Evolutionary conservation across 2,329 filamentous ascomycete genomes (phyloP), one percentile per base, ranked within the genome.

Genomic region (Fusarium concolor): DNA sequence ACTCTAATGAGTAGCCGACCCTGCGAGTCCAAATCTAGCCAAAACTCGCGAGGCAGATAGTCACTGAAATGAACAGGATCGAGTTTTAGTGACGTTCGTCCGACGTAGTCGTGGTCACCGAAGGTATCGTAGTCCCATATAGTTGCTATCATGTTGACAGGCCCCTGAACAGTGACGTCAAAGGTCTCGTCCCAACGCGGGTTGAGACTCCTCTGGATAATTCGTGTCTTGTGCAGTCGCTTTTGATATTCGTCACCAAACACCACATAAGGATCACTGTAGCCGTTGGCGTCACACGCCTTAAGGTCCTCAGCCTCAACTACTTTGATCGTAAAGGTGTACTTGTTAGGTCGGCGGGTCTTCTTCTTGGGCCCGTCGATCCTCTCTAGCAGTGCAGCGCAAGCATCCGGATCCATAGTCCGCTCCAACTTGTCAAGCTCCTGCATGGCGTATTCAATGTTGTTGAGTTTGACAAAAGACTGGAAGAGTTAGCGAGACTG

Each of bases 71-170:
- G 94, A 38, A 93, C 87, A n/a, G 96, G 96, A 74, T 99, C 96
- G n/a, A 99, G 85, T 80, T 99, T 99, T 68, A 99, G 85, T 20
- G 94, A 97, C n/a, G 96, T 98, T 65, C 96, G 89, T 26, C 96
- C 96, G 35, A 98, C 93, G 77, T 97, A 98, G 76, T 99, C 96
- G 76, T 99, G 96, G 76, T 98, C 96, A 54, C 96, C 96, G 73
- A 99, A 90, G 15, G 93, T 94, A 81, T 99, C 96, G 85, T 96
- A 97, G 80, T 99, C 96, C 96, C 96, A 99, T 41, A 98, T 92
- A 1, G 96, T 99, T 31, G 95, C 94, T 75, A 98, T 96, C 70
- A 99, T 89, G 73, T 98, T 97, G 59, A 99, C 86, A 12, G 96
- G 89, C 0, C 94, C 93, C 67, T 92, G 91, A 1, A 97, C 97